Base-by-base conservation (phyloP, 306 rosid species). In the Begonia loranthoides region DNA sequence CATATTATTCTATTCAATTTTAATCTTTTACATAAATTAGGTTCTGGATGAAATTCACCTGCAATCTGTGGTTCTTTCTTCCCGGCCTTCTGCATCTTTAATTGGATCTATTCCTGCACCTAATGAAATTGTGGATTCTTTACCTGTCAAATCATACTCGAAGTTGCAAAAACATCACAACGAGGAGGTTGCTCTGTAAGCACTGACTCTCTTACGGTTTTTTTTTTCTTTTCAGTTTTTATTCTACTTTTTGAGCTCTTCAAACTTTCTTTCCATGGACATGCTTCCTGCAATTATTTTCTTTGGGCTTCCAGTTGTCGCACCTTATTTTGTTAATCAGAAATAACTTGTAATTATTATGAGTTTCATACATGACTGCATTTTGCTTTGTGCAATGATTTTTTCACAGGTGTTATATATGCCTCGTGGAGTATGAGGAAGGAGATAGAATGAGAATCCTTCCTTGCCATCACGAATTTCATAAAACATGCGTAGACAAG, bases 41-140 rank as follows among this genome's bases (percentile, higher is more conserved):
- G 99, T 90, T 56, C 73, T 90, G 78, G 95, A 90, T 83, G 99
- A 90, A 74, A 86, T 90, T 65, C 95, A 86, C 51, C 77, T 86
- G 54, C 95, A 90, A 57, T 94, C 99, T 9, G 82, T 65, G 38
- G 78, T 94, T 15, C 80, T 83, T 60, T 28, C 34, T 28, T 28
- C 34, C 34, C 34, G 4, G 34, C 34, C 34, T 28, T 28, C 34
- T 3, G 77, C 95, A 61, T 74, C 80, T 2, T 86, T 92, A 13
- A 74, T 83, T 85, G 92, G 80, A 67, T 82, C 95, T n/a, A 76
- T 80, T 36, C 95, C 99, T 9, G 99, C 99, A 14, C 94, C 99
- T 7, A 92, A 77, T 66, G 76, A 90, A 56, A 49, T 90, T 9
- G 95, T 90, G 7, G 82, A 90, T 57, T 86, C 95, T 49, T 83